Evolutionary conservation across 2,329 filamentous ascomycete species (phyloP).

Genomic region (Cercospora zeina): DNA sequence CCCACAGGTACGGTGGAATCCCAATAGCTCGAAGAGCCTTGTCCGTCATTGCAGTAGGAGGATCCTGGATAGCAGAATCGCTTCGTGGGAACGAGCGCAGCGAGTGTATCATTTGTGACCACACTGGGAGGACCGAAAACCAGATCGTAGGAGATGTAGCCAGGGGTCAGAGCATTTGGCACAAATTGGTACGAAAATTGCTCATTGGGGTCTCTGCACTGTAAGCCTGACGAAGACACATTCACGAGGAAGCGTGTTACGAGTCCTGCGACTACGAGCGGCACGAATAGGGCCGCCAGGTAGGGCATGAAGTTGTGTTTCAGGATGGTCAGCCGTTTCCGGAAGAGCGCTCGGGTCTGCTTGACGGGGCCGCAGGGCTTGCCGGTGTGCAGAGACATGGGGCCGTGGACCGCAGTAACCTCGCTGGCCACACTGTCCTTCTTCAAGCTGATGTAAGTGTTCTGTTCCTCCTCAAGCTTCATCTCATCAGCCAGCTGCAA

Average conservation of each 20-base stretch:
- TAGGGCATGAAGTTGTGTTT: constrained; percentile 76
- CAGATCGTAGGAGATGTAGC: constrained; percentile 2
- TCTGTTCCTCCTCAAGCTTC: constrained; percentile 16
- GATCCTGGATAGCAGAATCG: constrained; percentile 19
- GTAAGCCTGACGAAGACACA: constrained; percentile 54
- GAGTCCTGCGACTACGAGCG: constrained; percentile 74
- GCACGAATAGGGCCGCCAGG: constrained; percentile 69
- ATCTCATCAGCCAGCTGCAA: constrained; percentile 77
- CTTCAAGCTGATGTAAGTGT: constrained; percentile 10
- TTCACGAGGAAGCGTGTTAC: constrained; percentile 63
- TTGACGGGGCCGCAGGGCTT: constrained; percentile 42
- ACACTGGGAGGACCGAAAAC: constrained; percentile 15
- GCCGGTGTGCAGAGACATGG: constrained; percentile 26
- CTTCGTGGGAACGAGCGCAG: constrained; percentile 15
- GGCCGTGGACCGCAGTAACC: not conserved
- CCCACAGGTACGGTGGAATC: not conserved
- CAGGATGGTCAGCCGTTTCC: constrained; percentile 73
- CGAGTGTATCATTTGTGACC: constrained; percentile 5
- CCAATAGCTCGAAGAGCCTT: not conserved
- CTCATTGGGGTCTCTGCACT: constrained; percentile 38
- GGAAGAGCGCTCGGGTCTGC: constrained; percentile 71
- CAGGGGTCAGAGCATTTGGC: constrained; percentile 10
- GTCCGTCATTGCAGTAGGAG: not conserved
- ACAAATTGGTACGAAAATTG: constrained; percentile 3
- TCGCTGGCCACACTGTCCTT: constrained; percentile 12